Base-by-base conservation (phyloP, 1,284 basidiomycete genomes). In the Tilletia setariae region DNA sequence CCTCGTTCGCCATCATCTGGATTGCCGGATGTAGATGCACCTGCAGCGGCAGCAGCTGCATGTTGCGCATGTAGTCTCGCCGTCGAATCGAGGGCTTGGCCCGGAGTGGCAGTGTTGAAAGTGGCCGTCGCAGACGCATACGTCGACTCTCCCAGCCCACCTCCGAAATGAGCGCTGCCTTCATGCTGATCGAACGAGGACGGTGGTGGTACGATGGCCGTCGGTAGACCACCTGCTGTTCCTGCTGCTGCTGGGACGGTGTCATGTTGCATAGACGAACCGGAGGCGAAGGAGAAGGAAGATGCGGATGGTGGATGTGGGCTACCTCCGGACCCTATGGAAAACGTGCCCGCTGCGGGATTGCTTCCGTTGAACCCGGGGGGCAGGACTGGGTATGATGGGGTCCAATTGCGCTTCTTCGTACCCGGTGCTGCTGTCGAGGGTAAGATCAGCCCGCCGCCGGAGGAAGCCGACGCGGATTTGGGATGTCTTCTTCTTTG, bases 341-440 rank as follows among this genome's bases (percentile, higher is more conserved):
- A 21, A 2, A 53, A 53, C 13, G 21, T 25, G 0, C 56, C 56
- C 6, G 21, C 21, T 19, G 16, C 6, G 21, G 4, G 4, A 16
- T 23, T 23, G 19, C 19, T n/a, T 19, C 7, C 16, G 28, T 61
- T 32, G 56, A 61, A 35, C 9, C 32, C 56, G 15, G 56, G 56
- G 6, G 56, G 56, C 28, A 61, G 28, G 30, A 61, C 56, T 11
- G 28, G 56, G 28, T 61, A 61, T 13, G 56, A 61, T 4, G 56
- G 56, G 11, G 56, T 61, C 56, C 56, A 61, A 13, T 35, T 40
- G 56, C 56, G 56, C 56, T 61, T 61, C 51, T 53, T 53, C 21
- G 51, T 28, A 4, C 35, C 35, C 11, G 35, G 35, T 6, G 35
- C 35, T 40, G 35, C 35, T 11, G 35, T 40, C 6, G 35, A 40